These are phyloP conservation scores for Tetrapisispora iriomotensis DNA, from an alignment of 805 yeast genomes.

Conservation along the genomic window DNA sequence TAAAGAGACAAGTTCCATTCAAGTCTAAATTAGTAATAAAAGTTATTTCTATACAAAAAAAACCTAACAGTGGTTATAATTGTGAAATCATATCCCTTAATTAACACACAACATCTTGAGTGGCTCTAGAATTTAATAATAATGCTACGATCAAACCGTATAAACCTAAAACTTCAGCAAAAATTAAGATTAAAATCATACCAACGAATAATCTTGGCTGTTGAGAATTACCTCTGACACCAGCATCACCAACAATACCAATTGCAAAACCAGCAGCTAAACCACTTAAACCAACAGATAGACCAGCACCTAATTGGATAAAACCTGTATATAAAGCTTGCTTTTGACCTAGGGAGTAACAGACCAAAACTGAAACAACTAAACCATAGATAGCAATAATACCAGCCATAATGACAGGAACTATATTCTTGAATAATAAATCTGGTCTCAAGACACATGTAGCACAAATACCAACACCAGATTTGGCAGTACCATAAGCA, in stretches of 20 bases:
- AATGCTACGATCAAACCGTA: constrained; percentile 98
- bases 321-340: constrained; percentile 95
- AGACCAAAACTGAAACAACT: constrained; percentile 90
- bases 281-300: constrained; percentile 94
- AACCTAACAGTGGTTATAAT: background rate
- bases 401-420: constrained; percentile 99
- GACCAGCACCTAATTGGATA: constrained; percentile 96
- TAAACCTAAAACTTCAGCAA: constrained; percentile 97
- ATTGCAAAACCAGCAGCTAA: constrained; percentile 98
- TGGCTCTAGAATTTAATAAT: constrained; percentile 94
- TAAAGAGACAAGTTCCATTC: too few species aligned
- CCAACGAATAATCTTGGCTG: constrained; percentile 98
- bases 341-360: constrained; percentile 77
- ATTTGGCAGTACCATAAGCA: constrained; percentile 97
- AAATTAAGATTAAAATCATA: constrained; percentile 95
- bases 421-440: constrained; percentile 81
- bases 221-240: constrained; percentile 97
- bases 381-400: constrained; percentile 96
- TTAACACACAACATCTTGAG: constrained; percentile 81
- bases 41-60: too few species aligned
- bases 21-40: too few species aligned
- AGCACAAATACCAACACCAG: constrained; percentile 99
- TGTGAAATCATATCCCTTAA: background rate
- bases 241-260: constrained; percentile 99
- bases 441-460: constrained; percentile 97